Evolutionary conservation across 225 moss, liverwort and hornwort species (phyloP), one percentile per base, ranked within the genome.

Genomic region (Physcomitrellopsis africana): DNA sequence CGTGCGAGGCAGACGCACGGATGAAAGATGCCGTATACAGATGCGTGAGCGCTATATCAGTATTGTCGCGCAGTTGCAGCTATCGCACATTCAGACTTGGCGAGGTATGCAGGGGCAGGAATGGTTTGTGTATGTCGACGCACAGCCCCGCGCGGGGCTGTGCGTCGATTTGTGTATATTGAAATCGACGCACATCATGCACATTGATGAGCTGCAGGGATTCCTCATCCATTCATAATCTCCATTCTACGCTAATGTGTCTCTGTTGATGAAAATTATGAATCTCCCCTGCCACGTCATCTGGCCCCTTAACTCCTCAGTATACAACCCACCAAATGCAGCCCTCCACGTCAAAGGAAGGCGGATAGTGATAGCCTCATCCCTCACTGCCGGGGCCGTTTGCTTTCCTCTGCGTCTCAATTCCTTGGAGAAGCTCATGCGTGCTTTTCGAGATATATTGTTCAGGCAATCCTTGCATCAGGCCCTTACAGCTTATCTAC

Each of bases 1-100:
- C 96, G 0, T 96, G 94, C 74, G 96, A 96, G 75, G 96, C 96
- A 22, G 96, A 96, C 61, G 94, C 94, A 0, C 79, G 96, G 3
- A 92, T 96, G 1, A 94, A 96, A 51, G 96, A 96, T 77, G 94
- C 96, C 2, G 96, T 94, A 15, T 96, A 96, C 65, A 94, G 96
- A 47, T 96, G 94, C 71, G 96, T 96, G 41, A 94, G 96, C 32
- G 94, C 96, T 67, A 96, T 94, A 76, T 96, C 96, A 29, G 92
- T 96, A n/a, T 72, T 96, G 96, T 94, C 10, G 89, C 92, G 55
- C 96, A 96, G 84, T 79, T 96, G 69, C 92, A 96, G 73, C 86
- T 52, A 69, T 88, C 1, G 96, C 96, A 63, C 92, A 94, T 51
- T 87, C 92, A 60, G 96, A 96, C 83, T 88, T 96, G 67, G 94